Conservation (phyloP, 148 eudicot species). For the Cornus controversa region DNA sequence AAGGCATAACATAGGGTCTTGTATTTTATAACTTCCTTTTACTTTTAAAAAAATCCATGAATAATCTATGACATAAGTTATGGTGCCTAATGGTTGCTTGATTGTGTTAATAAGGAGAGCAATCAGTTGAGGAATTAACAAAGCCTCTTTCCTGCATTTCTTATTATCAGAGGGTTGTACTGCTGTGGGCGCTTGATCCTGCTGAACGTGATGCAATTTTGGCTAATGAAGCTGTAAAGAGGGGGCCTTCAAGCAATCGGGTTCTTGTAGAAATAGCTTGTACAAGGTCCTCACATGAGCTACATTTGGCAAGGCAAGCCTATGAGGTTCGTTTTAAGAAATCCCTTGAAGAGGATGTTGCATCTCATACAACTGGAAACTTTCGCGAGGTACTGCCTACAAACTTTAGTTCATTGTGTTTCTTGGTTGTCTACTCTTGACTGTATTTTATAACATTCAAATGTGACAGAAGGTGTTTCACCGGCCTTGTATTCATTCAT, state of each 20-base stretch:
- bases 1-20: no score
- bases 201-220: slow-evolving; percentile 68
- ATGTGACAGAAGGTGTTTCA: no score
- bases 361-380: slow-evolving; percentile 51
- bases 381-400: slow-evolving; percentile 49
- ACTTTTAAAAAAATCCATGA: no score
- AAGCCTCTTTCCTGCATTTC: background rate
- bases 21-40: no score
- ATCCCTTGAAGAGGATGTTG: slow-evolving; percentile 85
- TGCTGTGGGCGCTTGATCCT: slow-evolving; percentile 61
- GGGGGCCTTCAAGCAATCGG: slow-evolving; percentile 36
- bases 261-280: slow-evolving; percentile 65
- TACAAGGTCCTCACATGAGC: slow-evolving; percentile 65
- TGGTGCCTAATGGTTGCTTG: no score
- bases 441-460: no score
- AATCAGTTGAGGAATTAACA: no score
- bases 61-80: no score
- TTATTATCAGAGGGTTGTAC: slow-evolving; percentile 31
- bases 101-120: background rate
- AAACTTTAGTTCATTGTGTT: background rate
- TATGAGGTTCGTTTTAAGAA: slow-evolving; percentile 64
- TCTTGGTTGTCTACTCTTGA: no score
- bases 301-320: slow-evolving; percentile 59
- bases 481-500: no score
- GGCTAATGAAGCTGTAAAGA: slow-evolving; percentile 62